A percentile compares a stretch with the other conserved stretches of the same genome.
phyloP scores from a whole-genome alignment of 176 grass and related monocot genomes.

The bread wheat (Triticum aestivum) region DNA sequence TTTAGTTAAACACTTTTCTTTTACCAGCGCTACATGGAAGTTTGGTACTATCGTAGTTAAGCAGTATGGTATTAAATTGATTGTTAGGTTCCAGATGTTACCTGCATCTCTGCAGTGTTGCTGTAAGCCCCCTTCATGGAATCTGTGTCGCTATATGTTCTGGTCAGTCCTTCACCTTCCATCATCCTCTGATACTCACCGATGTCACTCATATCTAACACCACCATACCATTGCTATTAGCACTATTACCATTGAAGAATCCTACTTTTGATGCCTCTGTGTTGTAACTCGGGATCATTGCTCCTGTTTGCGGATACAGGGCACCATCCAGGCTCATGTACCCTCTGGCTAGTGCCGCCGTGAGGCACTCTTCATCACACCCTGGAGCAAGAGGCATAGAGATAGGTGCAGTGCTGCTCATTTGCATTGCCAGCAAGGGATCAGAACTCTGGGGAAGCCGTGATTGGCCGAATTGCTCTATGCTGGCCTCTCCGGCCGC shows the following conservation, averaged over 20 bases:
- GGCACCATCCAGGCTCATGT: slow-evolving; percentile 56
- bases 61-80: neutral
- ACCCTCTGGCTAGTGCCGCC: slow-evolving; percentile 42
- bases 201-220: slow-evolving; percentile 38
- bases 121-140: slow-evolving; percentile 47
- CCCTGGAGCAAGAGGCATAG: slow-evolving; percentile 33
- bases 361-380: slow-evolving; percentile 42
- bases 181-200: slow-evolving; percentile 64
- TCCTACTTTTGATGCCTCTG: slow-evolving; percentile 39
- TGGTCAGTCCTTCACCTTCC: slow-evolving; percentile 41
- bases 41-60: neutral
- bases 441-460: slow-evolving; percentile 36
- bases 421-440: slow-evolving; percentile 41
- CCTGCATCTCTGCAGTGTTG: slow-evolving; percentile 59
- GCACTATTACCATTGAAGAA: slow-evolving; percentile 42
- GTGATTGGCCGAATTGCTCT: slow-evolving; percentile 52
- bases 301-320: slow-evolving; percentile 46
- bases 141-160: slow-evolving; percentile 43
- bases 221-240: slow-evolving; percentile 36
- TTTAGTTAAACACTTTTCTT: neutral
- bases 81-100: slow-evolving; percentile 23
- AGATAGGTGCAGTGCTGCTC: slow-evolving; percentile 12
- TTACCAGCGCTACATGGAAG: neutral
- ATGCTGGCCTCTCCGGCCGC: slow-evolving; percentile 3
- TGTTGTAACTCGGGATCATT: slow-evolving; percentile 32